Evolutionary conservation across 805 yeast genomes (phyloP).

Genomic region (Millerozyma acaciae): DNA sequence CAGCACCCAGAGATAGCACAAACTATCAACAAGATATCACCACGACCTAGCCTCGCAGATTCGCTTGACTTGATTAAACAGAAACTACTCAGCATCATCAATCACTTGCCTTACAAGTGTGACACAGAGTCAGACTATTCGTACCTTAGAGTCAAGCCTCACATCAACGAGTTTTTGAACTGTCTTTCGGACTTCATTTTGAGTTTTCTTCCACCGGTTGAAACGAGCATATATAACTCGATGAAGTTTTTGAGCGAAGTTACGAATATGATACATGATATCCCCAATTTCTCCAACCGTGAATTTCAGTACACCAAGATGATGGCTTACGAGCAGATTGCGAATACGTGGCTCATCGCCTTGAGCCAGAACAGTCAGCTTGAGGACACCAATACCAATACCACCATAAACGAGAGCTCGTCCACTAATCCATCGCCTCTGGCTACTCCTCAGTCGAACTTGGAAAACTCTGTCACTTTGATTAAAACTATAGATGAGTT

Average conservation of each 20-base stretch:
- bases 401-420: constrained; percentile 5
- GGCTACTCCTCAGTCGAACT: constrained; percentile 1
- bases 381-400: constrained; percentile 12
- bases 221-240: constrained; percentile 48
- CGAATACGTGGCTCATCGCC: constrained; percentile 53
- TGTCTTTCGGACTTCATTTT: constrained; percentile 73
- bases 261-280: constrained; percentile 52
- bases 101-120: constrained; percentile 69
- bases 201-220: constrained; percentile 69
- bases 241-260: constrained; percentile 62
- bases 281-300: constrained; percentile 62
- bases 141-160: constrained; percentile 65
- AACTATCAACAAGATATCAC: constrained; percentile 50
- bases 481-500: constrained; percentile 31
- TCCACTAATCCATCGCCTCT: constrained; percentile 4
- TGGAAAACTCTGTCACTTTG: constrained; percentile 19
- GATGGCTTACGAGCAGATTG: constrained; percentile 59
- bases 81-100: constrained; percentile 43
- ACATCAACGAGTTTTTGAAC: constrained; percentile 62
- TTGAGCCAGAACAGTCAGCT: constrained; percentile 24
- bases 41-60: constrained; percentile 52
- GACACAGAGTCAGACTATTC: constrained; percentile 73
- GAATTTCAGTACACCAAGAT: constrained; percentile 50
- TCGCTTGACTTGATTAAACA: constrained; percentile 47
- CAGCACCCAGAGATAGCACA: constrained; percentile 59